These are phyloP conservation scores for Secale cereale DNA, from an alignment of 176 grass and related monocot species.

Conservation along the genomic window DNA sequence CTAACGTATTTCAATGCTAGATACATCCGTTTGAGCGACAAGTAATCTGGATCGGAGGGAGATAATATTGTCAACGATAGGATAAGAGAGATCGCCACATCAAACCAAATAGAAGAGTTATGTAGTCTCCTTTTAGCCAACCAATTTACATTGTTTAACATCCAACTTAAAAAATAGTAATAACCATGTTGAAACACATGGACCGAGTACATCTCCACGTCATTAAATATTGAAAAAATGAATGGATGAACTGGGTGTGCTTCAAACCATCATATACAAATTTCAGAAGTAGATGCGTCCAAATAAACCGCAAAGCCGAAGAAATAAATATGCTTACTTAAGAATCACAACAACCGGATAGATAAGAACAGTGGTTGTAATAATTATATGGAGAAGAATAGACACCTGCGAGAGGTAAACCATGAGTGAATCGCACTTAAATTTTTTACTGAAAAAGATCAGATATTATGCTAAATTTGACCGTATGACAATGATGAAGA, in stretches of 20 bases:
- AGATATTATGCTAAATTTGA: neutral
- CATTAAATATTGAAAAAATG: slow-evolving; percentile 4
- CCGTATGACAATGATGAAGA: neutral
- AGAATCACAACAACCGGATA: slow-evolving; percentile 93
- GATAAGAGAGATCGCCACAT: neutral
- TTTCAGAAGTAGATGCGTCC: slow-evolving; percentile 38
- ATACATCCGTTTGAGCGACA: no score
- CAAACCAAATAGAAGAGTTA: slow-evolving; percentile 7
- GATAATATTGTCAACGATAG: neutral
- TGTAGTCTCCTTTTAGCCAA: neutral
- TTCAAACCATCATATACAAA: slow-evolving; percentile 35
- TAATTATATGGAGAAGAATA: slow-evolving; percentile 67
- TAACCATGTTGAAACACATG: neutral
- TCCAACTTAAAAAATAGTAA: neutral
- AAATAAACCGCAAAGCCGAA: slow-evolving; percentile 34
- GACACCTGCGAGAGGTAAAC: slow-evolving; percentile 72
- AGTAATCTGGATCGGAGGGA: no score
- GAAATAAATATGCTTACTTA: slow-evolving; percentile 57
- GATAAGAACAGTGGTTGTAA: slow-evolving; percentile 63
- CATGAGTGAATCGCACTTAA: neutral
- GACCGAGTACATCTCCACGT: neutral
- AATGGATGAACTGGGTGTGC: neutral
- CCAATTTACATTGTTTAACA: neutral
- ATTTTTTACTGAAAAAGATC: neutral
- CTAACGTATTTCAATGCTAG: no score